Conservation (phyloP, 331 rosid species). For the Malus hybrid region DNA sequence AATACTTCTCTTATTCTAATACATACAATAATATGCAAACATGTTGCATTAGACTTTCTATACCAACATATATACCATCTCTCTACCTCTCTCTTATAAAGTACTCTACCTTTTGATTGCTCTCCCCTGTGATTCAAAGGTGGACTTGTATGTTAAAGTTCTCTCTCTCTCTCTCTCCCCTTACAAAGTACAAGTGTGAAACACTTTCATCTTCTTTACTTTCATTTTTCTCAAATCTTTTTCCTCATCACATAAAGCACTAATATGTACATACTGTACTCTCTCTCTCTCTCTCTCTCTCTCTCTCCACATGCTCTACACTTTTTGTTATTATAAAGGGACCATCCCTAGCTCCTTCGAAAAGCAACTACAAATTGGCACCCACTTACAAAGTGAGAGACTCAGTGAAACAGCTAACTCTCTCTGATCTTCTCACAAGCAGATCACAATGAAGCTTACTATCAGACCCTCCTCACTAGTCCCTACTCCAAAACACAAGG, state of each 20-base stretch:
- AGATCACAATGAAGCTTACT: not conserved
- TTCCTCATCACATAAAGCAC: not conserved
- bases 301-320: not conserved
- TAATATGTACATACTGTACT: not conserved
- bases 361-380: not conserved
- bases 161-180: not conserved
- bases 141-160: not conserved
- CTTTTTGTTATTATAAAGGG: slow-evolving; percentile 14
- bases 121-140: not conserved
- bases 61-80: not conserved
- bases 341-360: not conserved
- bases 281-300: not conserved
- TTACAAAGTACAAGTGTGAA: not conserved
- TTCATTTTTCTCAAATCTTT: too few species aligned
- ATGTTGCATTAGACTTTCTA: too few species aligned
- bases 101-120: not conserved
- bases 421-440: not conserved
- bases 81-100: too few species aligned
- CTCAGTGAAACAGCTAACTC: not conserved
- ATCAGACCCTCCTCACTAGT: not conserved
- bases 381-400: not conserved
- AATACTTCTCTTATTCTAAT: too few species aligned
- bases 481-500: not conserved
- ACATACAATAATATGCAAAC: not conserved
- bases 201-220: not conserved